These are phyloP conservation scores for Oligophagozyma castellii DNA, from an alignment of 1,139 yeast species.

Conservation along the genomic window DNA sequence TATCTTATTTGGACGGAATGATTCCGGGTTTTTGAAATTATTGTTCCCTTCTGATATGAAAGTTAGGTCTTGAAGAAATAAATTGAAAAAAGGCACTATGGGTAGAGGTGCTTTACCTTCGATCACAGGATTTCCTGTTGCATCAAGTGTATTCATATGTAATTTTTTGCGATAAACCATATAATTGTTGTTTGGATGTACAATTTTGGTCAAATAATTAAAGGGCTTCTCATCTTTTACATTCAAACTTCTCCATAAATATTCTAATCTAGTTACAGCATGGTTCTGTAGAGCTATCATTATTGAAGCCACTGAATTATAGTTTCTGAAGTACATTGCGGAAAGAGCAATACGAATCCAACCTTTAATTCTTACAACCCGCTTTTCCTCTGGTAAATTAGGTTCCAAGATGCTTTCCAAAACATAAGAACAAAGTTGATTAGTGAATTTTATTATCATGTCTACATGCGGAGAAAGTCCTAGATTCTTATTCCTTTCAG, in stretches of 20 bases:
- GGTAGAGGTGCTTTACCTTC: slow-evolving; percentile 44
- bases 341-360: slow-evolving; percentile 82
- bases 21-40: slow-evolving; percentile 45
- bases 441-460: slow-evolving; percentile 58
- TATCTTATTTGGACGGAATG: slow-evolving; percentile 32
- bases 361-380: slow-evolving; percentile 41
- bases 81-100: slow-evolving; percentile 73
- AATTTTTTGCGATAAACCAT: slow-evolving; percentile 58
- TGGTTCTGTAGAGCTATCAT: slow-evolving; percentile 77
- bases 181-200: slow-evolving; percentile 79
- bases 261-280: slow-evolving; percentile 52
- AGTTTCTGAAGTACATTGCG: slow-evolving; percentile 68
- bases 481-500: slow-evolving; percentile 49
- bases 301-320: slow-evolving; percentile 80
- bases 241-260: slow-evolving; percentile 53
- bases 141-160: slow-evolving; percentile 34
- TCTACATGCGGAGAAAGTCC: neutral
- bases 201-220: slow-evolving; percentile 52
- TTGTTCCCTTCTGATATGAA: slow-evolving; percentile 83
- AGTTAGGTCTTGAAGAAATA: slow-evolving; percentile 76
- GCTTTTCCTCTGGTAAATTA: slow-evolving; percentile 26
- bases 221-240: slow-evolving; percentile 54
- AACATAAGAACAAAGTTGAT: slow-evolving; percentile 69
- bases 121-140: slow-evolving; percentile 16
- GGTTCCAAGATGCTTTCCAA: slow-evolving; percentile 62